These are phyloP conservation scores for Aechmea fasciata DNA, from an alignment of 176 grass and related monocot species.

Conservation along the genomic window DNA sequence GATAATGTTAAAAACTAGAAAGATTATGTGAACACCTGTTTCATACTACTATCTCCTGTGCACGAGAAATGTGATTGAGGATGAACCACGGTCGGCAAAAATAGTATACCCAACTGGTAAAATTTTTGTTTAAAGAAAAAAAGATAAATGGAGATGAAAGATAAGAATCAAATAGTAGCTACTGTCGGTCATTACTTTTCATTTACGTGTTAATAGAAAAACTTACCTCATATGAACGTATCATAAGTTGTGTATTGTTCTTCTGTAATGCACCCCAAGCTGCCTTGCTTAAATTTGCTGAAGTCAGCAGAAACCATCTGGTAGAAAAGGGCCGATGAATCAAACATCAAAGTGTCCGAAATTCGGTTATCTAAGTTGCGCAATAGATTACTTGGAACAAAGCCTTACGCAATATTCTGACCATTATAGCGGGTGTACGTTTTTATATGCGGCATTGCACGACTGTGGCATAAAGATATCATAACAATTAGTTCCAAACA, in stretches of 20 bases:
- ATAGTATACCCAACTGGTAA: constrained; percentile 72
- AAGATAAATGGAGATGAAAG: not conserved
- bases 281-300: constrained; percentile 94
- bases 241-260: constrained; percentile 91
- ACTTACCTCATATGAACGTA: constrained; percentile 89
- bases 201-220: not conserved
- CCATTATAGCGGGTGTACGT: constrained; percentile 78
- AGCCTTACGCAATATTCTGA: constrained; percentile 76
- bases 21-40: constrained; percentile 20
- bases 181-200: not conserved
- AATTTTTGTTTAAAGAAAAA: not conserved
- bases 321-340: constrained; percentile 2
- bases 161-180: not conserved
- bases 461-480: constrained; percentile 41
- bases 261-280: constrained; percentile 96
- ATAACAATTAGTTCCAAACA: constrained; percentile 15
- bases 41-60: constrained; percentile 22
- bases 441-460: constrained; percentile 94
- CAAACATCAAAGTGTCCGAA: not conserved
- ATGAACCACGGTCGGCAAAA: constrained; percentile 50
- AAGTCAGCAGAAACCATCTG: constrained; percentile 97
- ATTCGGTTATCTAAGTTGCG: not conserved
- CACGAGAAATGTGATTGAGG: constrained; percentile 42
- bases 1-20: not conserved
- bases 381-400: not conserved